Evolutionary conservation across 768 basidiomycete genomes (phyloP), one percentile per base, ranked within the genome.

Genomic region (Boletales sp.): DNA sequence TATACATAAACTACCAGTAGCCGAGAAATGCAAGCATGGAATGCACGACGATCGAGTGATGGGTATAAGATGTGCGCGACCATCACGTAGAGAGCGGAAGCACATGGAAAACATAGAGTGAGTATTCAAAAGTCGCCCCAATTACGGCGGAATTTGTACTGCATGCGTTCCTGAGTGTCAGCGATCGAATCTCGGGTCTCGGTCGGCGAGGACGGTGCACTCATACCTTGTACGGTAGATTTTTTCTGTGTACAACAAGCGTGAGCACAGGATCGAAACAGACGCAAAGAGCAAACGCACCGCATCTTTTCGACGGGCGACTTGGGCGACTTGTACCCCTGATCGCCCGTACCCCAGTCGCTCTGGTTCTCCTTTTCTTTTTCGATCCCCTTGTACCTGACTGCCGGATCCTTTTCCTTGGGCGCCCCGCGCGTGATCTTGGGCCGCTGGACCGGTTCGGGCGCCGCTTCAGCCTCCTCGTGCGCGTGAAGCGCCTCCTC

Each of bases 61-160:
- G 49, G 56, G 56, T 61, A 64, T 66, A 66, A 56, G 13, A 66
- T 62, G 62, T 61, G 49, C 44, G 47, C 41, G 48, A 52, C 45
- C 61, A 21, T 56, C 48, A 53, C 15, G 39, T 32, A n/a, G 43
- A 53, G 51, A 53, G 35, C 30, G 8, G 14, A 39, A 30, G 48
- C 38, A 47, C 40, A 45, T 34, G 32, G 21, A 21, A 52, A 47
- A 55, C 52, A 54, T 37, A 45, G 42, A 54, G 30, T 8, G 39
- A 5, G 47, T 40, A 50, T 46, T 77, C 61, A 92, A 69, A 92
- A 93, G 67, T 93, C 90, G 38, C 87, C 88, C 89, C 90, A 93
- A 58, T 73, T 89, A 50, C 87, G 81, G 45, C 83, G 82, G 81
- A 93, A 91, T 71, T 92, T 93, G 69, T 91, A 92, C 90, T 92